Evolutionary conservation across 108 stramenopile genomes (phyloP), one percentile per base, ranked within the genome.

Genomic region (Cyclotella cryptica): DNA sequence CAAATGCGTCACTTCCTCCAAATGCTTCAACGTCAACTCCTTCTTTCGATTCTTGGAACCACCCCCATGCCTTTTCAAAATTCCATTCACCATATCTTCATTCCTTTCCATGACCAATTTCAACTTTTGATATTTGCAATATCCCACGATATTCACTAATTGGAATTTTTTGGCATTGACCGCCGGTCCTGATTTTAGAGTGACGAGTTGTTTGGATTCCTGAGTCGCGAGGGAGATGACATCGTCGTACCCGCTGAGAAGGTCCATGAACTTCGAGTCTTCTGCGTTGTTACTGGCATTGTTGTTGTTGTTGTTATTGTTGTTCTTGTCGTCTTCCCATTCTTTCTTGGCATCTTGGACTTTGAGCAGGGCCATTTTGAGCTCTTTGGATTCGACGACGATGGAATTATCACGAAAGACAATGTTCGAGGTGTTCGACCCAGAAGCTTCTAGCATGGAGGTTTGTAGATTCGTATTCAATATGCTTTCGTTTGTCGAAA

Each of bases 191-290:
- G 83, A 61, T n/a, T 87, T 78, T 30, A 89, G 51, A n/a, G 69
- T 62, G 17, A 80, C 81, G 19, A 88, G 77, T 40, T 79, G 79
- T 27, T 79, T 73, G n/a, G 88, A 75, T 14, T 84, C 84, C 2
- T 72, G 51, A 47, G 83, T 80, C 11, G 81, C 74, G 10, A 91
- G 58, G 27, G 83, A 80, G 19, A 90, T 59, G 12, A 89, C 88
- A 77, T 94, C 93, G 63, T 94, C 93, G 75, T 89, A 88, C 40
- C 85, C 82, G 17, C 81, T 92, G 43, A 92, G 78, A 19, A 86
- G 63, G 0, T 81, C 83, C 79, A 92, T 69, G 66, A 94, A 91
- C 15, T 79, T 73, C 10, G 80, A 55, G 72, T 89, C 87, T 26
- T 44, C 72, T 13, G 24, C 28, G 17, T 9, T 18, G 12, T 41